Evolutionary conservation across 2,329 filamentous ascomycete species (phyloP).

Genomic region (Pleomassaria siparia): DNA sequence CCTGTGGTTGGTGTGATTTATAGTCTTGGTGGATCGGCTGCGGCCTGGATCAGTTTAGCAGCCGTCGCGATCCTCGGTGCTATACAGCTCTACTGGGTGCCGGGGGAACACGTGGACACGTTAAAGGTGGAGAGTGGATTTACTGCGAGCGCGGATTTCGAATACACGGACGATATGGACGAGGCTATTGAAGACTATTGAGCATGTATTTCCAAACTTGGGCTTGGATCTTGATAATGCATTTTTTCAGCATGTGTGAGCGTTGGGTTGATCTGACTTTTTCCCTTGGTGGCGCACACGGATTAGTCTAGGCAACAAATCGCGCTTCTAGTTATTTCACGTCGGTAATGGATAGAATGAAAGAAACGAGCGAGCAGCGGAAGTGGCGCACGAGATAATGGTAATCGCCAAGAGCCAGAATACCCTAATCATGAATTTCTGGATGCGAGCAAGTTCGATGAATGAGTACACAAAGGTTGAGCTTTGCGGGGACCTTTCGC

Average conservation of each 20-base stretch:
- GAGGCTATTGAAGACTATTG: constrained; percentile 3
- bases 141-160: constrained; percentile 15
- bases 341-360: no score
- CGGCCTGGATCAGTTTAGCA: constrained; percentile 63
- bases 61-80: constrained; percentile 58
- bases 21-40: constrained; percentile 59
- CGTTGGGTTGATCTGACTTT: background rate
- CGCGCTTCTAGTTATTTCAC: no score
- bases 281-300: background rate
- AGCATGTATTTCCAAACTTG: background rate
- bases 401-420: no score
- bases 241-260: background rate
- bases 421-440: no score
- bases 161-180: background rate
- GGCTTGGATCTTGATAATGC: background rate
- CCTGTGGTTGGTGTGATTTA: constrained; percentile 69
- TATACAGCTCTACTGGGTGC: constrained; percentile 58
- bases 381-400: no score
- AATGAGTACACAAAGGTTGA: no score
- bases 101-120: constrained; percentile 46
- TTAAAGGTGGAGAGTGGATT: constrained; percentile 37
- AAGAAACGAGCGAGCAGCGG: no score
- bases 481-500: no score
- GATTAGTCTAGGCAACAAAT: background rate
- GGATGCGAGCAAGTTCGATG: no score